Base-by-base conservation (phyloP, 2,329 filamentous ascomycete genomes). In the Fusarium aywerte region DNA sequence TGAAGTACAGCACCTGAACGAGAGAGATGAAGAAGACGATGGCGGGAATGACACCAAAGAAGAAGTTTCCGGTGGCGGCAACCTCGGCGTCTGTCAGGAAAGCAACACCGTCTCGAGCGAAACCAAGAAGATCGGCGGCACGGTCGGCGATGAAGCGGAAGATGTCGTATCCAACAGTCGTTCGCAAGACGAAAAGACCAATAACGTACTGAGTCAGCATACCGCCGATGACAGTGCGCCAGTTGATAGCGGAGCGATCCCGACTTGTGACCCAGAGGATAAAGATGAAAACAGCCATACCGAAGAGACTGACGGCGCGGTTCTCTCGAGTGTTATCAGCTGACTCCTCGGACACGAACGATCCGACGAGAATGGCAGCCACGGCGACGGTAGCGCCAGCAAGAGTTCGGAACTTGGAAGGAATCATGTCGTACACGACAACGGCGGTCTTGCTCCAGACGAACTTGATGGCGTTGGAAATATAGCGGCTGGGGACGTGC, bases 11-110 rank as follows among this genome's bases (percentile, higher is more conserved):
- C 15, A 97, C 87, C 79, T 96, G 92, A 25, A 97, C 92, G n/a
- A 97, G 84, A 2, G 93, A 89, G 59, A 97, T 91, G 87, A 97
- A 97, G 87, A 97, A 97, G 81, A 97, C 92, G 79, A 97, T 96
- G 73, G 94, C 89, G 0, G 94, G 93, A n/a, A 96, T 85, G 65
- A 97, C 93, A 48, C 84, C 82, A 48, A 90, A 84, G 66, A 97
- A 83, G 85, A 97, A 97, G 86, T 85, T 93, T 5, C 73, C 69
- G 1, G 83, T 73, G 4, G 78, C 33, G 15, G 81, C 80, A 1
- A 89, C 90, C 0, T 74, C 66, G 0, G 49, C 20, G 21, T 55
- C 60, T 11, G 78, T 80, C 70, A 97, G 79, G 82, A 97, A 97
- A 1, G 78, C 76, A 1, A 92, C 87, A 76, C 94, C 94, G 31